A percentile compares a stretch with the other conserved stretches of the same genome.
These are phyloP conservation scores for Fusarium sp. DNA, from an alignment of 2,329 filamentous ascomycete species.

Conservation along the genomic window DNA sequence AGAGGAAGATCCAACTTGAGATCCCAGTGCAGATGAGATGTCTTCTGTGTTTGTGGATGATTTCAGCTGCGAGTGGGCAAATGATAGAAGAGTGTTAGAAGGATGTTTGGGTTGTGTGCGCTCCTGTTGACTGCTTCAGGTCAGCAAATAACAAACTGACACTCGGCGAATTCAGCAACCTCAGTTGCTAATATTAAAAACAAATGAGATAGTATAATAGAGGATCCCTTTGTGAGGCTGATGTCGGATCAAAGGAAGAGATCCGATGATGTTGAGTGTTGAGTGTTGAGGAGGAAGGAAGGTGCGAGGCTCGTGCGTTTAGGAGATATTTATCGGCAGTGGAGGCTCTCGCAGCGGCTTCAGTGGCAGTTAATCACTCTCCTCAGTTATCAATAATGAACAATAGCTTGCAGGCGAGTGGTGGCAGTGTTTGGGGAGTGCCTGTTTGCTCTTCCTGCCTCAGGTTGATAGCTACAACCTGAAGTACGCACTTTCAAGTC, in stretches of 20 bases:
- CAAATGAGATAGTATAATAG: neutral
- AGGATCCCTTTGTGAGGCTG: neutral
- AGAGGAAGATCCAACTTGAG: neutral
- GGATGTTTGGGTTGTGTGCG: neutral
- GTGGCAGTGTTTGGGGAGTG: neutral
- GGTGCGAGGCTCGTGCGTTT: neutral
- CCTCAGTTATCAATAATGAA: neutral
- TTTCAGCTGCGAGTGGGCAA: neutral
- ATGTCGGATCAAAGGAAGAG: neutral
- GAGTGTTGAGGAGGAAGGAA: neutral
- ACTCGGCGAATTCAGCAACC: neutral
- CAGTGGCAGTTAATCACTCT: conserved; percentile 20
- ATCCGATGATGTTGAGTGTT: conserved; percentile 1
- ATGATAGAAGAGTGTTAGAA: neutral
- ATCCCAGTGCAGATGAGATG: no score
- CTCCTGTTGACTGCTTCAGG: neutral
- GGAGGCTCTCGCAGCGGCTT: neutral
- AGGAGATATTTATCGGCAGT: neutral
- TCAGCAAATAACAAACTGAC: neutral
- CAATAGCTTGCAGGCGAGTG: neutral
- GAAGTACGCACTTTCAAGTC: neutral
- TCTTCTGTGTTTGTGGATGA: neutral
- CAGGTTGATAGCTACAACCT: neutral
- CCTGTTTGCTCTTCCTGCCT: neutral
- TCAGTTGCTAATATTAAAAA: neutral